phyloP scores from a whole-genome alignment of 2,329 filamentous ascomycete genomes.

The Periconia digitata region DNA sequence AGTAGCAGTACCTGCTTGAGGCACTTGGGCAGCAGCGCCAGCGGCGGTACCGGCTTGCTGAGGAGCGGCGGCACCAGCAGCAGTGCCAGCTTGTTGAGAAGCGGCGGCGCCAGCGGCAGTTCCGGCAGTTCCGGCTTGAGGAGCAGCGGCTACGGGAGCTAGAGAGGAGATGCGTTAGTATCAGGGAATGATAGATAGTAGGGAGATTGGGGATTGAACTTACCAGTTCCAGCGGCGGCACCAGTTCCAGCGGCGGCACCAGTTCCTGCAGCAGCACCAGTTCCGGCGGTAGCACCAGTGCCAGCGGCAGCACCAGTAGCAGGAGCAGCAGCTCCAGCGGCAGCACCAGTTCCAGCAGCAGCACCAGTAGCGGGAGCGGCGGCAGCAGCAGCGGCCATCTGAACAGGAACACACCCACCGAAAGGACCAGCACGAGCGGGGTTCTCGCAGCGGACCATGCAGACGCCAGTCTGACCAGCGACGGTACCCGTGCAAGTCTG shows the following conservation, averaged over 20 bases:
- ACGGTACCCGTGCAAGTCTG: slow-evolving; percentile 62
- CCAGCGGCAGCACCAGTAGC: slow-evolving; percentile 4
- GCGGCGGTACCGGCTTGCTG: neutral
- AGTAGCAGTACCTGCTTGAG: neutral
- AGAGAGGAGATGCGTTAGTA: neutral
- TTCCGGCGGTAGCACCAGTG: slow-evolving; percentile 5
- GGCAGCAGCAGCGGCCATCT: slow-evolving; percentile 43
- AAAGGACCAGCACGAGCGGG: slow-evolving; percentile 63
- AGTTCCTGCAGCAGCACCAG: slow-evolving; percentile 3
- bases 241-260: neutral
- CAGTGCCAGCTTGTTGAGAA: slow-evolving; percentile 8
- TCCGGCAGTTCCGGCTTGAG: slow-evolving; percentile 2
- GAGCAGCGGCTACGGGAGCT: neutral
- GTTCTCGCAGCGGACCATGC: slow-evolving; percentile 66
- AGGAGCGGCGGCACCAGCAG: slow-evolving; percentile 9
- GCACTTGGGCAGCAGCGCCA: slow-evolving; percentile 1
- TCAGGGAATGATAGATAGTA: too few relatives aligned
- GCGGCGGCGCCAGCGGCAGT: neutral
- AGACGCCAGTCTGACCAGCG: slow-evolving; percentile 61
- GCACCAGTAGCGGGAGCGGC: slow-evolving; percentile 5
- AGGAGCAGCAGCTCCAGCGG: slow-evolving; percentile 4
- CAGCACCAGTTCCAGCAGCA: slow-evolving; percentile 7
- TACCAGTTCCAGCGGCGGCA: slow-evolving; percentile 5
- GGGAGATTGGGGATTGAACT: neutral
- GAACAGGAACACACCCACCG: slow-evolving; percentile 61